These are phyloP conservation scores for Trametes sp. DNA, from an alignment of 1,284 basidiomycete genomes.

Conservation along the genomic window DNA sequence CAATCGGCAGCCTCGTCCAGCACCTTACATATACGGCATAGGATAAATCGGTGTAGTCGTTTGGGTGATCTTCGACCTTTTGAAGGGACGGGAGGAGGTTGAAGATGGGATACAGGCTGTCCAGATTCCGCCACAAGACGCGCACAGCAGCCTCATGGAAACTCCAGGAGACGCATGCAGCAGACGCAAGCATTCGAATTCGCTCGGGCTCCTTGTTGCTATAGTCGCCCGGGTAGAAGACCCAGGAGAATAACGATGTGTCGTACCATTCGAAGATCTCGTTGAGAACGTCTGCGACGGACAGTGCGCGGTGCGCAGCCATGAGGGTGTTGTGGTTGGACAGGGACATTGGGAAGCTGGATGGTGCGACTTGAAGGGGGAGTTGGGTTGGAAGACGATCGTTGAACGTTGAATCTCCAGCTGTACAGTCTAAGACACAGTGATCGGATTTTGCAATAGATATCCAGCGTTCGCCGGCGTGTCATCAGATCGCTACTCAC, in stretches of 20 bases:
- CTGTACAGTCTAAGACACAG: too few species aligned
- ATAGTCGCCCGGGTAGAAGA: background rate
- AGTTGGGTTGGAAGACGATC: too few species aligned
- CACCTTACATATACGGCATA: too few species aligned
- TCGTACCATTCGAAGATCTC: slow-evolving; percentile 5
- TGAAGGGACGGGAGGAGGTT: background rate
- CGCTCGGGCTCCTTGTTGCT: background rate
- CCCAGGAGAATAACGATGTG: background rate
- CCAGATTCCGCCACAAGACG: background rate
- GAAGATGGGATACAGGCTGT: background rate
- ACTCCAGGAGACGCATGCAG: background rate
- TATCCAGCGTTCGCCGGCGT: too few species aligned
- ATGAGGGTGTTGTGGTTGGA: background rate
- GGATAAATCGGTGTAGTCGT: too few species aligned
- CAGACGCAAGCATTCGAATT: background rate
- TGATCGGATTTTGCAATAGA: too few species aligned
- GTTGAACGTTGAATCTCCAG: too few species aligned
- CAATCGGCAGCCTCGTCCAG: too few species aligned
- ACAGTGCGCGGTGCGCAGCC: background rate
- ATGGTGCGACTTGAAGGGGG: too few species aligned
- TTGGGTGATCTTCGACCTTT: background rate
- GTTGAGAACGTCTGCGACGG: background rate
- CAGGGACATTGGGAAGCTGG: too few species aligned
- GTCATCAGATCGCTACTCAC: too few species aligned
- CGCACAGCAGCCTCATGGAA: slow-evolving; percentile 1